Base-by-base conservation (phyloP, 2,329 filamentous ascomycete species). In the Sporothrix pseudoabietina region DNA sequence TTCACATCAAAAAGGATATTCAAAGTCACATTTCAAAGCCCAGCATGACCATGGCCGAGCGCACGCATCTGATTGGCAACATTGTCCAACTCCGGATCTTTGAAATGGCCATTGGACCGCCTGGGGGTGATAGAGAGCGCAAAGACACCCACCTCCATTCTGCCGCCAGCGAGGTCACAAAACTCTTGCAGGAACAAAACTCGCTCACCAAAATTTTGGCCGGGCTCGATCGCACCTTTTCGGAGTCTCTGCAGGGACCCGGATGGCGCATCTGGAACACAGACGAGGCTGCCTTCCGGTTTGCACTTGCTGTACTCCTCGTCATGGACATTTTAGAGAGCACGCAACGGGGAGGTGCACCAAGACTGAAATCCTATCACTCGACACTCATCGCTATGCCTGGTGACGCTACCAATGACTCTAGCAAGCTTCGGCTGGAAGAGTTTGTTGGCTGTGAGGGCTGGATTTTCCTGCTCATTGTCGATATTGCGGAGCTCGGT, bases 201-300 rank as follows among this genome's bases (percentile, higher is more conserved):
- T 22, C 32, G 8, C 19, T 63, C 32, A 4, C 1, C 19, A n/a
- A 10, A 2, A 39, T 63, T 9, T 19, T 63, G 8, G 16, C 16
- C 3, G 16, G 14, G 5, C 32, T 63, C 0, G 32, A 41, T 32
- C 32, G 57, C 30, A 3, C 32, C 16, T 39, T 63, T 10, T 63
- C 57, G 16, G 57, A 63, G 10, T 32, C 57, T 3, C 32, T 41
- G 2, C 57, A 22, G 8, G 57, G 57, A 3, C 19, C 57, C 8
- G 57, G 32, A 16, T 63, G 57, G 57, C 57, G 57, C 0, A 8
- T 63, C 16, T 63, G 57, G 57, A 63, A 63, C 57, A 63, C 35
- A 6, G 57, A 63, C 30, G 32, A 63, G 8, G 57, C 16, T 14
- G 57, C 57, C 9, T 63, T 63, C 32, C 57, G 57, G 1, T 63